These are phyloP conservation scores for Zygosaccharomyces sapae DNA, from an alignment of 1,139 yeast species.

Conservation along the genomic window DNA sequence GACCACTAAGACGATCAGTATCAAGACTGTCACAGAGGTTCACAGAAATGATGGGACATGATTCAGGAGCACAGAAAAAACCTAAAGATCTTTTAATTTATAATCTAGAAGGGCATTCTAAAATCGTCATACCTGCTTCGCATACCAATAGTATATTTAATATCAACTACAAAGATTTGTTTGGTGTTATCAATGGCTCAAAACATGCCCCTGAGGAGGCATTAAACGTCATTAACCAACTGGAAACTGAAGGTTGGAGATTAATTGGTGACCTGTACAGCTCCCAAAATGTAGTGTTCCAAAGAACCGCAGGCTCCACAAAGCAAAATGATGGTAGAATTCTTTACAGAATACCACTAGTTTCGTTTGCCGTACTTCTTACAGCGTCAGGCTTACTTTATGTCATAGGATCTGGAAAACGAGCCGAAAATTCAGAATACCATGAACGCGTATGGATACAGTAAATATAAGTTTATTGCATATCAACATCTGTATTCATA, in stretches of 20 bases:
- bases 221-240: slow-evolving; percentile 18
- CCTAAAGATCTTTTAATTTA: slow-evolving; percentile 18
- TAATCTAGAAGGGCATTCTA: slow-evolving; percentile 15
- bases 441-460: background rate
- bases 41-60: background rate
- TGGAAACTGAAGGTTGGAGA: slow-evolving; percentile 28
- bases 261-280: slow-evolving; percentile 23
- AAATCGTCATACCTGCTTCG: slow-evolving; percentile 10
- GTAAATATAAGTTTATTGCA: slow-evolving; percentile 8
- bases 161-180: slow-evolving; percentile 25
- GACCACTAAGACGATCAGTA: background rate
- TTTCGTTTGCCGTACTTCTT: background rate
- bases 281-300: slow-evolving; percentile 18
- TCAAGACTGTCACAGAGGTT: background rate
- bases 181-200: slow-evolving; percentile 26
- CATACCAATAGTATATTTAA: slow-evolving; percentile 18
- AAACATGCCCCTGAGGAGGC: slow-evolving; percentile 26
- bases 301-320: slow-evolving; percentile 6
- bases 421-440: background rate
- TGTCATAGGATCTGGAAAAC: background rate
- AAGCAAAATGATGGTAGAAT: background rate
- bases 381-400: background rate
- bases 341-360: slow-evolving; percentile 1
- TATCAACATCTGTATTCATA: slow-evolving; percentile 10
- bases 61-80: background rate